phyloP scores from a whole-genome alignment of 2,329 filamentous ascomycete genomes.

The Stagonosporopsis chrysanthemi region DNA sequence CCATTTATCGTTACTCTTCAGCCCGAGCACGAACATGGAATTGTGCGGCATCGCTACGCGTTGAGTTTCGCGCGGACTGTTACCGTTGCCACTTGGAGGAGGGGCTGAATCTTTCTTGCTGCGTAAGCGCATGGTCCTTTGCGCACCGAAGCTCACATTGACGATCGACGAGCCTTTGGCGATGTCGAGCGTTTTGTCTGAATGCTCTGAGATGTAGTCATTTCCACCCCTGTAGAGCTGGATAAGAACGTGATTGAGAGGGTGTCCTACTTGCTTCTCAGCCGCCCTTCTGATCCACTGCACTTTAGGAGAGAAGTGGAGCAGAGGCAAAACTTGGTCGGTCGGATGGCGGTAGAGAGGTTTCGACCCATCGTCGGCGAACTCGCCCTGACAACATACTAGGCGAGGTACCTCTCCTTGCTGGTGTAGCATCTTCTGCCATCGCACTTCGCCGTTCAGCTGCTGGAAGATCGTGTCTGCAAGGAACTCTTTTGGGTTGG shows the following conservation, averaged over 20 bases:
- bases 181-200: slow-evolving; percentile 95
- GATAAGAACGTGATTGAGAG: slow-evolving; percentile 89
- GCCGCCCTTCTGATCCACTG: slow-evolving; percentile 71
- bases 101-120: slow-evolving; percentile 68
- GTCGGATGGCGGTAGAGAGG: slow-evolving; percentile 95
- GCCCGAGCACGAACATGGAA: slow-evolving; percentile 83
- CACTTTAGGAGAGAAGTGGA: slow-evolving; percentile 78
- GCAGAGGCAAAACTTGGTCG: slow-evolving; percentile 81
- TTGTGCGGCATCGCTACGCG: slow-evolving; percentile 84
- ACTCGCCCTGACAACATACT: slow-evolving; percentile 83
- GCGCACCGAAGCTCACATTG: slow-evolving; percentile 91
- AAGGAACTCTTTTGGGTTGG: slow-evolving; percentile 50
- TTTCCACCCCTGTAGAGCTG: slow-evolving; percentile 89
- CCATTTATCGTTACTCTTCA: slow-evolving; percentile 84
- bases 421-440: slow-evolving; percentile 92
- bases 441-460: slow-evolving; percentile 77
- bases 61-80: slow-evolving; percentile 61
- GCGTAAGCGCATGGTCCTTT: slow-evolving; percentile 87
- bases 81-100: slow-evolving; percentile 39
- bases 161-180: slow-evolving; percentile 81
- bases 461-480: slow-evolving; percentile 70
- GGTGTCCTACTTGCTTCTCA: slow-evolving; percentile 77
- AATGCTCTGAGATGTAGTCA: slow-evolving; percentile 96
- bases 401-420: slow-evolving; percentile 90
- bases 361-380: slow-evolving; percentile 72